Conservation (phyloP, 129 eudicot species). For the Saposhnikovia divaricata region DNA sequence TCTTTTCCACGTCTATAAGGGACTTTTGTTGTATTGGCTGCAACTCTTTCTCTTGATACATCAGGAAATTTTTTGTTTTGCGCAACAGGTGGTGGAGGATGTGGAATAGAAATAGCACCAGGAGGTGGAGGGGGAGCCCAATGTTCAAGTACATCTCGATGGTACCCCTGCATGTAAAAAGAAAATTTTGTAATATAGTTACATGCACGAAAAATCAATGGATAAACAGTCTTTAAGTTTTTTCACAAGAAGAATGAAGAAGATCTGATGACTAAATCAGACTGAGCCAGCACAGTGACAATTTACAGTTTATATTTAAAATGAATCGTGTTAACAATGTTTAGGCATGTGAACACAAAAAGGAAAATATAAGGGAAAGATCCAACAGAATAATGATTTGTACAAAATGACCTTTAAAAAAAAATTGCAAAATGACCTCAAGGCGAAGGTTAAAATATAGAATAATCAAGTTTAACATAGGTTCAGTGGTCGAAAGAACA, state of each 20-base stretch:
- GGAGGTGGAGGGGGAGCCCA: slow-evolving; percentile 13
- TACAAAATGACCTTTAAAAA: not conserved
- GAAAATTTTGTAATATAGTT: not conserved
- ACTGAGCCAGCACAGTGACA: not conserved
- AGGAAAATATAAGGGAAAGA: not conserved
- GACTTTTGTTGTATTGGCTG: not conserved
- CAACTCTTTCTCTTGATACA: not conserved
- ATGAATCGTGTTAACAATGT: not conserved
- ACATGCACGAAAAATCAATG: not conserved
- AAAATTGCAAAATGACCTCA: not conserved
- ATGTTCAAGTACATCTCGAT: slow-evolving; percentile 9
- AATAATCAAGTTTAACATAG: not conserved
- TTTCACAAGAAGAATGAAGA: not conserved
- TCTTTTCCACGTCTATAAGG: not conserved
- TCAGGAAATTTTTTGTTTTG: not conserved
- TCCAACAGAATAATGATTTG: not conserved
- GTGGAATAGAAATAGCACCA: not conserved
- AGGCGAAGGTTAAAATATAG: not conserved
- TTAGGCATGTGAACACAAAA: not conserved
- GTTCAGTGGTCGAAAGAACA: not conserved
- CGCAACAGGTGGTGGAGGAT: not conserved
- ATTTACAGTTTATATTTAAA: not conserved
- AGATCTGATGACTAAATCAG: not conserved
- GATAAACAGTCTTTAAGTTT: not conserved
- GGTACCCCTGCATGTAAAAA: slow-evolving; percentile 6